These are phyloP conservation scores for Chenopodium formosanum DNA, from an alignment of 148 eudicot species.

Conservation along the genomic window DNA sequence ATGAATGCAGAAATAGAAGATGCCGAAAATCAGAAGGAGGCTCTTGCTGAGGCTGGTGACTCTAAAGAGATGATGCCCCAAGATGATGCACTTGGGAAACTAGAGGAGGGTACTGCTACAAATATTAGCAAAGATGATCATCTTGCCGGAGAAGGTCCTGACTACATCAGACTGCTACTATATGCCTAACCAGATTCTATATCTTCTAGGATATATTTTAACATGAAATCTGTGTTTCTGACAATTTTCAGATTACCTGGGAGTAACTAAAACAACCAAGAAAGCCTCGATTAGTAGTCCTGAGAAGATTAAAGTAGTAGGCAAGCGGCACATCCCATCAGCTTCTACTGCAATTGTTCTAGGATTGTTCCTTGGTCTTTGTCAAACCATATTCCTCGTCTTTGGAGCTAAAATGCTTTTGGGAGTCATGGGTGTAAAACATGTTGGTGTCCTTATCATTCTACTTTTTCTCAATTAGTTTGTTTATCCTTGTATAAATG, in stretches of 20 bases:
- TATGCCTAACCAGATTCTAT: too few relatives aligned
- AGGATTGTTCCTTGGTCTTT: conserved; percentile 69
- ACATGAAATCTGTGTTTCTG: neutral
- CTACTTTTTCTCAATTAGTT: neutral
- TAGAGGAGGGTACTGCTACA: conserved; percentile 41
- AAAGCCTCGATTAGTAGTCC: conserved; percentile 1
- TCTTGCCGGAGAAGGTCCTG: conserved; percentile 29
- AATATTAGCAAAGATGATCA: neutral
- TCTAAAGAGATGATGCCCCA: conserved; percentile 20
- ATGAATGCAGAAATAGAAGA: neutral
- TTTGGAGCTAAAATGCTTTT: conserved; percentile 63
- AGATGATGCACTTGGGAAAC: conserved; percentile 30
- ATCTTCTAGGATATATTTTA: neutral
- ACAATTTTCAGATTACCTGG: conserved; percentile 25
- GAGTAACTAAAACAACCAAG: conserved; percentile 25
- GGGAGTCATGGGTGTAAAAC: conserved; percentile 74
- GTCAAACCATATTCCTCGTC: conserved; percentile 63
- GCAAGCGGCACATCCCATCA: conserved; percentile 71
- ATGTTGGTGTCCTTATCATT: conserved; percentile 41
- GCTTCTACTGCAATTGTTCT: conserved; percentile 86
- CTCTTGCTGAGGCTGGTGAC: neutral
- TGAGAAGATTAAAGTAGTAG: conserved; percentile 17
- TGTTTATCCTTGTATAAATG: neutral
- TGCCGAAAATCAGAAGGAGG: neutral
- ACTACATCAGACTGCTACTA: neutral